Evolutionary conservation across 2,329 filamentous ascomycete species (phyloP), one percentile per base, ranked within the genome.

Genomic region (Onygenales sp.): DNA sequence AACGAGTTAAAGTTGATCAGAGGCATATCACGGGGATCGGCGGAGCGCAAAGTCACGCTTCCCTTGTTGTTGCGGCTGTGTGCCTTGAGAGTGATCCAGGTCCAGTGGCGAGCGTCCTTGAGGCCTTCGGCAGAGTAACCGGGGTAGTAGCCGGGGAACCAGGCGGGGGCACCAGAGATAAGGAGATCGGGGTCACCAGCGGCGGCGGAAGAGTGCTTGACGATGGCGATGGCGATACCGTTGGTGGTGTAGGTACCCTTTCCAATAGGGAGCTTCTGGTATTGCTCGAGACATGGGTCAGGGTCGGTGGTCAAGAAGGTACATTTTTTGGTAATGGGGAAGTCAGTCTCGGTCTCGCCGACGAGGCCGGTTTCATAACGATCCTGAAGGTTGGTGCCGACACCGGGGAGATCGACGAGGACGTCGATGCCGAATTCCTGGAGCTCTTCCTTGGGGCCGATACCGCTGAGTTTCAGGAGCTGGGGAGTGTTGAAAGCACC

Each of bases 401-500:
- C 81, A 41, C 83, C 78, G 1, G 78, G 76, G 0, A 79, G 77
- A 53, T 83, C 72, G 2, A 78, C 72, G 8, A 82, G 58, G 0
- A 77, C 66, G 1, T 70, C 57, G 55, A 85, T 83, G 13, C 70
- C 68, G 59, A 78, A 74, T 49, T 71, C 69, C 14, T 72, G 58
- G 7, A 86, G 72, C 57, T 82, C 76, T 0, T 68, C 64, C 27
- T 67, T 61, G 0, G 81, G 80, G 0, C 82, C 82, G 43, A 85
- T 77, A 8, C 82, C 82, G 49, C 73, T 78, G 2, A 84, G 74
- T 69, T 82, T 80, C 11, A 85, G 75, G 5, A 86, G 68, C 63
- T 85, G 82, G 7, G 81, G 80, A 1, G 77, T 78, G 66, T 85
- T 82, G 66, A 81, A 85, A 0, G 80, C 74, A 9, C 82, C 83